phyloP scores from a whole-genome alignment of 73 alveolate species.

The Paramecium primaurelia region DNA sequence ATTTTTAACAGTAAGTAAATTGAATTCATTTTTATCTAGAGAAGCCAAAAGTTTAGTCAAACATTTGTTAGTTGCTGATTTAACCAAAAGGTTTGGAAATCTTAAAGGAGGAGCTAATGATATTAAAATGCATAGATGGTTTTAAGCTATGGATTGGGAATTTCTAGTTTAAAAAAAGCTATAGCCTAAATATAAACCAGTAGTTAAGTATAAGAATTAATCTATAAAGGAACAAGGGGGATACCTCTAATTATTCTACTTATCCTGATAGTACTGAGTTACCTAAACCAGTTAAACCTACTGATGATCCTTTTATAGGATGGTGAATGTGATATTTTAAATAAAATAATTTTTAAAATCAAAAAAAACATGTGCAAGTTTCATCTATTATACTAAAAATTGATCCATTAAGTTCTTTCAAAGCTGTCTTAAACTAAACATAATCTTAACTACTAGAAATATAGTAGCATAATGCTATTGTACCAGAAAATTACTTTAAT shows the following conservation, averaged over 20 bases:
- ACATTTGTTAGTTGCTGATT: slow-evolving; percentile 88
- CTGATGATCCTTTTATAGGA: slow-evolving; percentile 88
- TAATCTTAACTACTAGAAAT: neutral
- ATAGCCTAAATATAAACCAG: slow-evolving; percentile 56
- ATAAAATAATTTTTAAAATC: neutral
- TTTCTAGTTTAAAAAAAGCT: slow-evolving; percentile 19
- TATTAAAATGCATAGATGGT: slow-evolving; percentile 65
- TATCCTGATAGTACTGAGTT: slow-evolving; percentile 90
- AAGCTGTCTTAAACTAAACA: neutral
- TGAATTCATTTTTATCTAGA: neutral
- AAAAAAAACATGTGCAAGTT: neutral
- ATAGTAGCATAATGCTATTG: neutral
- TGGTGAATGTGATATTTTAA: slow-evolving; percentile 65
- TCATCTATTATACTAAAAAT: neutral
- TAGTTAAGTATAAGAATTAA: slow-evolving; percentile 24
- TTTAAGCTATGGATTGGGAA: slow-evolving; percentile 61
- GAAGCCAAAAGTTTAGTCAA: slow-evolving; percentile 88
- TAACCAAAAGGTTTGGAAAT: slow-evolving; percentile 93
- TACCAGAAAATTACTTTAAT: neutral
- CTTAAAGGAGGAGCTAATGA: slow-evolving; percentile 80
- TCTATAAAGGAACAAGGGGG: slow-evolving; percentile 69
- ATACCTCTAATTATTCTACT: slow-evolving; percentile 83
- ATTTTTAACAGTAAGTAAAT: slow-evolving; percentile 70
- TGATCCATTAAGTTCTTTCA: neutral
- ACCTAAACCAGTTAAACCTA: slow-evolving; percentile 71